Conservation (phyloP, 768 basidiomycete genomes). For the Hemileccinum rubropunctum region DNA sequence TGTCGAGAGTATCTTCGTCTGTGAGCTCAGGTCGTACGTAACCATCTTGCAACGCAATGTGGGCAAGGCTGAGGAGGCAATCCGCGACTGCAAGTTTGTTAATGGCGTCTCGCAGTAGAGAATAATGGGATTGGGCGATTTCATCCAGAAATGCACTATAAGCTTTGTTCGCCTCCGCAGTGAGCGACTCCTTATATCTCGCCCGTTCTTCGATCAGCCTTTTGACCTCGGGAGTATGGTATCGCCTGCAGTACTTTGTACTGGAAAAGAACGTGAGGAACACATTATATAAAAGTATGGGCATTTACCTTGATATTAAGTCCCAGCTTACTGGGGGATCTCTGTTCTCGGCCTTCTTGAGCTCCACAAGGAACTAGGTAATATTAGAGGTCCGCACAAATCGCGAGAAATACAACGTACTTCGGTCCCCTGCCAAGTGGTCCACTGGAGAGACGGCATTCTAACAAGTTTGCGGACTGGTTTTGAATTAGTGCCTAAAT, state of each 20-base stretch:
- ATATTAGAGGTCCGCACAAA: background rate
- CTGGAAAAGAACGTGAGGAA: constrained; percentile 34
- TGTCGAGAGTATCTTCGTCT: constrained; percentile 63
- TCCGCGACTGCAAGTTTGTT: constrained; percentile 83
- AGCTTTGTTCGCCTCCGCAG: constrained; percentile 63
- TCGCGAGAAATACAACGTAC: constrained; percentile 36
- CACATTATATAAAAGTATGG: background rate
- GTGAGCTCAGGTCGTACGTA: constrained; percentile 80
- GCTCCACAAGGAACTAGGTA: constrained; percentile 72
- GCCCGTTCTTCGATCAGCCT: constrained; percentile 66
- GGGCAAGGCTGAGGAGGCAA: constrained; percentile 82
- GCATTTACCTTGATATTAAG: constrained; percentile 57
- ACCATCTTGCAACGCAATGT: constrained; percentile 69
- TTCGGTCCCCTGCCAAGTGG: constrained; percentile 64
- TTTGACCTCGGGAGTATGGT: constrained; percentile 68
- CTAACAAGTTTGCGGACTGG: constrained; percentile 70
- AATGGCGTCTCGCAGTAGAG: constrained; percentile 67
- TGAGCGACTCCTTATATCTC: constrained; percentile 69
- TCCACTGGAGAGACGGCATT: constrained; percentile 72
- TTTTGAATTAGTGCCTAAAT: constrained; percentile 2
- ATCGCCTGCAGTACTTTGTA: constrained; percentile 70
- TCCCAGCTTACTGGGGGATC: constrained; percentile 56
- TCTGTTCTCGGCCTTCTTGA: constrained; percentile 56
- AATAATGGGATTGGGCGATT: constrained; percentile 67
- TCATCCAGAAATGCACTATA: constrained; percentile 68